phyloP scores from a whole-genome alignment of 768 basidiomycete genomes.

The Boletus vinaceobasis region DNA sequence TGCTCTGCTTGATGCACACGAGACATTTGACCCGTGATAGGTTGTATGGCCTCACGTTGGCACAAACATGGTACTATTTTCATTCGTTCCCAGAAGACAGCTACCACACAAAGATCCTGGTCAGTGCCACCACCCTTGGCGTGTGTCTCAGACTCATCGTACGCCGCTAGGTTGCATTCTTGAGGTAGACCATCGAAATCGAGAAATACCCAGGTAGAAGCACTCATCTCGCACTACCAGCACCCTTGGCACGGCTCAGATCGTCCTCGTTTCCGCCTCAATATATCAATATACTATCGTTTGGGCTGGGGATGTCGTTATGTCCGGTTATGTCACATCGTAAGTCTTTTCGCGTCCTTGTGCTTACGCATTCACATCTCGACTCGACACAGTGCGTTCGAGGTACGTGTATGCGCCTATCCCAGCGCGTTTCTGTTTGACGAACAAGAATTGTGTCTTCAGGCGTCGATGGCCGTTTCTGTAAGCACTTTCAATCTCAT shows the following conservation, averaged over 20 bases:
- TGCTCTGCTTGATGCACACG: neutral
- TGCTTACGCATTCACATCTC: neutral
- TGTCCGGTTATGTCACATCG: slow-evolving; percentile 28
- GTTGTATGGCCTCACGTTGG: slow-evolving; percentile 35
- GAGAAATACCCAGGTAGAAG: neutral
- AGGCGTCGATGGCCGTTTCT: slow-evolving; percentile 37
- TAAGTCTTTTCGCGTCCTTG: slow-evolving; percentile 4
- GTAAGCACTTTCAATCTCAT: slow-evolving; percentile 9
- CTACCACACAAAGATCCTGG: slow-evolving; percentile 30
- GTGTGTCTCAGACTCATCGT: neutral
- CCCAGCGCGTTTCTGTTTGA: neutral
- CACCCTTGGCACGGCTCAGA: slow-evolving; percentile 26
- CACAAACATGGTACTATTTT: slow-evolving; percentile 35
- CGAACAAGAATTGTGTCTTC: neutral
- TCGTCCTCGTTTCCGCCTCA: slow-evolving; percentile 29
- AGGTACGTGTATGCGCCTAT: slow-evolving; percentile 17
- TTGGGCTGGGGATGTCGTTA: slow-evolving; percentile 24
- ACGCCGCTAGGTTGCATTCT: slow-evolving; percentile 24
- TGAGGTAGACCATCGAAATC: slow-evolving; percentile 16
- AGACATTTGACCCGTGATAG: slow-evolving; percentile 12
- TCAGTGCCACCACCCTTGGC: slow-evolving; percentile 9
- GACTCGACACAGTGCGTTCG: slow-evolving; percentile 17
- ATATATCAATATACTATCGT: slow-evolving; percentile 33
- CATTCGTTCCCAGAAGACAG: slow-evolving; percentile 30
- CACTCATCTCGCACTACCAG: slow-evolving; percentile 12